These are phyloP conservation scores for Trypanosoma mega DNA, from an alignment of 208 protist genomes.

Conservation along the genomic window DNA sequence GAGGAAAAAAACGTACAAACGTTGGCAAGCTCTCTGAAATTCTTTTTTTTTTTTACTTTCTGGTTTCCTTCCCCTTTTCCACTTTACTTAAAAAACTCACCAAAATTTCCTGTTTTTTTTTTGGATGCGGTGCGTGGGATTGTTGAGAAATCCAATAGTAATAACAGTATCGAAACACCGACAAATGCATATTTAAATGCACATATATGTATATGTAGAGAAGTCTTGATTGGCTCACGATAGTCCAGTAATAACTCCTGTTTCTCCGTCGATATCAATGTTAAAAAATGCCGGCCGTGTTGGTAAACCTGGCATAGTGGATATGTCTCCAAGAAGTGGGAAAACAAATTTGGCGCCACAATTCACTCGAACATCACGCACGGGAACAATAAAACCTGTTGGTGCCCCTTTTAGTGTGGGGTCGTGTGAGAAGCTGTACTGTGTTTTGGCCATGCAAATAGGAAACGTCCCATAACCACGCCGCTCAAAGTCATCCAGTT, in stretches of 20 bases:
- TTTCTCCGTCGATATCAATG: conserved; percentile 96
- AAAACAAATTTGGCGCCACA: conserved; percentile 96
- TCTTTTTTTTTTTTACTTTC: too few species aligned
- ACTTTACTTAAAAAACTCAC: too few species aligned
- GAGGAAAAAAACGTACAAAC: too few species aligned
- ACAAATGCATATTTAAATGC: too few species aligned
- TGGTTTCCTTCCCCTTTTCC: too few species aligned
- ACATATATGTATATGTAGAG: too few species aligned
- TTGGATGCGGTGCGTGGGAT: too few species aligned
- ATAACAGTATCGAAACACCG: too few species aligned
- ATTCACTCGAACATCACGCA: conserved; percentile 93
- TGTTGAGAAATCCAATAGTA: too few species aligned
- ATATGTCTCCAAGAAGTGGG: conserved; percentile 93
- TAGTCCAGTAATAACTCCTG: conserved; percentile 89
- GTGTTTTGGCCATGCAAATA: conserved; percentile 99
- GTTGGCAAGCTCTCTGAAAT: too few species aligned
- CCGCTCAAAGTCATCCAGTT: conserved; percentile 85
- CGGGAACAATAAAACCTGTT: conserved; percentile 88
- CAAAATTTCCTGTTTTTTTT: too few species aligned
- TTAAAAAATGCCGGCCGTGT: conserved; percentile 95
- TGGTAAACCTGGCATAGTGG: conserved; percentile 94
- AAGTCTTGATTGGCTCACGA: conserved; percentile 70
- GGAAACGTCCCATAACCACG: conserved; percentile 83
- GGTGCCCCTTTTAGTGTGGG: conserved; percentile 89
- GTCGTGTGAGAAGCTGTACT: conserved; percentile 95